A percentile compares a stretch with the other conserved stretches of the same genome.
phyloP scores from a whole-genome alignment of 371 early-diverging fungal genomes.

The Mortierella sp. region DNA sequence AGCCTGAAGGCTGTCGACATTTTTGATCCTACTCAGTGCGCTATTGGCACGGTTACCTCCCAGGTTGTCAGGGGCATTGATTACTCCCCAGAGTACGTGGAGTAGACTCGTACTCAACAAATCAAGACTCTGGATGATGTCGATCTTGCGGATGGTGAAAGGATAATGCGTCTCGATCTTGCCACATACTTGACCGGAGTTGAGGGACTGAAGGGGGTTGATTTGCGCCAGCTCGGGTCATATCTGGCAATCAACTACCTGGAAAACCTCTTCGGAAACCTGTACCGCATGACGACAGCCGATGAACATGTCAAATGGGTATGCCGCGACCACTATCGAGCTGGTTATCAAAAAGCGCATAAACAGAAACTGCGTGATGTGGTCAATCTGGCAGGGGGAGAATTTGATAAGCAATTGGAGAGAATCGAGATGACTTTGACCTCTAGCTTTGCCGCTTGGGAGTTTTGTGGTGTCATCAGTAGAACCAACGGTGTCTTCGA shows the following conservation, averaged over 20 bases:
- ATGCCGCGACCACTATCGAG: conserved; percentile 29
- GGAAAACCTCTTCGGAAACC: conserved; percentile 9
- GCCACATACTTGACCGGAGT: not conserved
- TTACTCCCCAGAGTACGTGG: conserved; percentile 9
- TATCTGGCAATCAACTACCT: not conserved
- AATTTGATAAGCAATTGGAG: too few relatives aligned
- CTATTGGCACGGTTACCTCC: conserved; percentile 3
- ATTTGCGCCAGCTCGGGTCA: not conserved
- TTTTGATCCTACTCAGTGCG: not conserved
- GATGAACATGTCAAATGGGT: conserved; percentile 31
- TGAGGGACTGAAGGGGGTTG: conserved; percentile 7
- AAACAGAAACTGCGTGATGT: conserved; percentile 4
- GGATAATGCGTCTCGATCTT: not conserved
- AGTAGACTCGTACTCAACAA: not conserved
- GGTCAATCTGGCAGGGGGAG: too few relatives aligned
- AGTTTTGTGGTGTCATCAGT: too few relatives aligned
- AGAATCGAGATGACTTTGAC: too few relatives aligned
- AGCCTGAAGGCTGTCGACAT: conserved; percentile 6
- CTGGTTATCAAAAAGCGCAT: not conserved
- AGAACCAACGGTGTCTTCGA: too few relatives aligned
- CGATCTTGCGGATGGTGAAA: not conserved
- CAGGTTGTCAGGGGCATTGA: not conserved
- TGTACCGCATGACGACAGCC: conserved; percentile 6
- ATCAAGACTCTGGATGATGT: not conserved
- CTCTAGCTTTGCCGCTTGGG: too few relatives aligned